Conservation (phyloP, 1,284 basidiomycete species). For the Heliocybe sulcata region DNA sequence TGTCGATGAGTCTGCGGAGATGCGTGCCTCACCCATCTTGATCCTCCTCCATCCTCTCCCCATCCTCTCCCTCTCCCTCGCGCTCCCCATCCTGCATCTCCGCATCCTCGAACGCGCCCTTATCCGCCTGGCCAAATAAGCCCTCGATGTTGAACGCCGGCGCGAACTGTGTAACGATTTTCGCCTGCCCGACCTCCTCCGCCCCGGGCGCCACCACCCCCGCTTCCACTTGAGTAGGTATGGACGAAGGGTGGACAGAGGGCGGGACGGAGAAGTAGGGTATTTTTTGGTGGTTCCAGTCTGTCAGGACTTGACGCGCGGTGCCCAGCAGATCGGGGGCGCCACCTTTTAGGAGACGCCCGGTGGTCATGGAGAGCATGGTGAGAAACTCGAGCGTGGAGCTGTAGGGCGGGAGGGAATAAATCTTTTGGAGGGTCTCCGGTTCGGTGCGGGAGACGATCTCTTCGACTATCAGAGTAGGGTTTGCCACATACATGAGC, state of each 20-base stretch:
- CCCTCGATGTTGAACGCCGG: constrained; percentile 72
- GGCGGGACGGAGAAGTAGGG: constrained; percentile 85
- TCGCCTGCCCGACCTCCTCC: constrained; percentile 68
- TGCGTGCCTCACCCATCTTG: constrained; percentile 38
- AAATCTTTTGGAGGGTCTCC: constrained; percentile 72
- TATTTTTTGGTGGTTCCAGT: constrained; percentile 98
- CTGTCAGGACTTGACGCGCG: constrained; percentile 80
- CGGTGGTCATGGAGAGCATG: constrained; percentile 83
- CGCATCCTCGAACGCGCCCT: constrained; percentile 48
- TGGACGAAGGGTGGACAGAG: constrained; percentile 63
- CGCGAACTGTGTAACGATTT: constrained; percentile 59
- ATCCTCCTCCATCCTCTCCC: constrained; percentile 42
- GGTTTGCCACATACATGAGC: too few species aligned
- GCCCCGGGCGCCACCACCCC: constrained; percentile 53
- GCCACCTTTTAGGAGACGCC: constrained; percentile 85
- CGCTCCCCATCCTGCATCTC: constrained; percentile 12
- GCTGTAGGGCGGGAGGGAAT: constrained; percentile 70
- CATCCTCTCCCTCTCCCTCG: constrained; percentile 26
- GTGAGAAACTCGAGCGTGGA: constrained; percentile 84
- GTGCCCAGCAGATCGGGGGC: constrained; percentile 84
- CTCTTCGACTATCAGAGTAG: constrained; percentile 73
- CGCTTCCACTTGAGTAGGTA: constrained; percentile 40
- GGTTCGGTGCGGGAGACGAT: constrained; percentile 68
- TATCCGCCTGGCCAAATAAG: constrained; percentile 70
- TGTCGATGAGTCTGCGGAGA: neutral